Conservation (phyloP, 768 basidiomycete genomes). For the Rhodotorula toruloides region DNA sequence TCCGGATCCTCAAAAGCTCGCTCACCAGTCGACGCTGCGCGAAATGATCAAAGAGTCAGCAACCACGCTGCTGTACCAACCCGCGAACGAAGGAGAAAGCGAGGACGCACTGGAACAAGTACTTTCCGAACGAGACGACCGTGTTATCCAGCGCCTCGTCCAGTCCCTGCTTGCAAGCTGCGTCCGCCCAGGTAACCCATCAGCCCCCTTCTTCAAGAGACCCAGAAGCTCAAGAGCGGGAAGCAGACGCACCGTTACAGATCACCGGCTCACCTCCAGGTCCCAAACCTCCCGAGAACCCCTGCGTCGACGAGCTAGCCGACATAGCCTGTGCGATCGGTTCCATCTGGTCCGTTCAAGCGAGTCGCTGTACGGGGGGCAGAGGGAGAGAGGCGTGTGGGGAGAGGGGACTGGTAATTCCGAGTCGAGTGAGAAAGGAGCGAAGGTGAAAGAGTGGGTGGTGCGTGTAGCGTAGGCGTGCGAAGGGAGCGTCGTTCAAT, state of each 20-base stretch:
- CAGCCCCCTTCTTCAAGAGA: background rate
- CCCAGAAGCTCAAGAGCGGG: background rate
- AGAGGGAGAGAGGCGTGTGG: too few relatives aligned
- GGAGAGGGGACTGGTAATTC: too few relatives aligned
- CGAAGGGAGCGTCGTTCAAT: too few relatives aligned
- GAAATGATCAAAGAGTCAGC: background rate
- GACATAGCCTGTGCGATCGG: background rate
- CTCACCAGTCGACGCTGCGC: background rate
- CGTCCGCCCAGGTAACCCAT: background rate
- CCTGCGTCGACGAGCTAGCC: background rate
- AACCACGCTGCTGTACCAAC: background rate
- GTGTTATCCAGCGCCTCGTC: slow-evolving; percentile 33
- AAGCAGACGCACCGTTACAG: slow-evolving; percentile 1
- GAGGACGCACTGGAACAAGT: slow-evolving; percentile 27
- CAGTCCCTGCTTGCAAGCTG: slow-evolving; percentile 29
- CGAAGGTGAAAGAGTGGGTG: too few relatives aligned
- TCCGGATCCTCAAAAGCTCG: too few relatives aligned
- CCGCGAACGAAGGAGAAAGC: background rate
- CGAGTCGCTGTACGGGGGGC: too few relatives aligned
- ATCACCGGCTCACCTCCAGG: background rate
- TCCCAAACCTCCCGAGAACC: background rate
- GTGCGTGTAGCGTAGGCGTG: too few relatives aligned
- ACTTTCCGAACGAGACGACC: slow-evolving; percentile 34
- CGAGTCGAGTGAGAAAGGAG: too few relatives aligned
- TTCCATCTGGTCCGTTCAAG: background rate